Base-by-base conservation (phyloP, 306 rosid species). In the Sindora glabra region DNA sequence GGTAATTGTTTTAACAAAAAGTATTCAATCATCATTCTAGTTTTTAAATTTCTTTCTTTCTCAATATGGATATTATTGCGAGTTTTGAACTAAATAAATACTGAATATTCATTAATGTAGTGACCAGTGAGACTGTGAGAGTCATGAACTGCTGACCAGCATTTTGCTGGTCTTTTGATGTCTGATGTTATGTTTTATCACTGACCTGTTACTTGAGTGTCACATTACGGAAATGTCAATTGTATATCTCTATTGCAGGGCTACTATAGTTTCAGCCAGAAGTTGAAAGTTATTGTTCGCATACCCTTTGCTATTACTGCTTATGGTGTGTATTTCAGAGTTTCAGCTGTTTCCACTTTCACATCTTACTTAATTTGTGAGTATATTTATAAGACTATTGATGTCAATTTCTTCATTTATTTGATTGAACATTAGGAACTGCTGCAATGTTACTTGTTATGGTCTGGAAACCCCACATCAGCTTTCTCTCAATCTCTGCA, bases 201-300 rank as follows among this genome's bases (percentile, higher is more conserved):
- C 17, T 48, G 10, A 51, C 19, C 22, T 48, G 2, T 41, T 50
- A 17, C 40, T 63, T 61, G 8, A 16, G 33, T 40, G 41, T 26
- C n/a, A 53, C n/a, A n/a, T n/a, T n/a, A n/a, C n/a, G n/a, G n/a
- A 46, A 59, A 32, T 22, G 30, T 18, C 55, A 44, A 16, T 15
- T 45, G 24, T 6, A 22, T 40, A 13, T 17, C 23, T 54, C n/a
- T 42, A 74, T 67, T 56, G 77, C 67, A 94, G 99, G 97, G 99
- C 42, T 94, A 94, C 67, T 94, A 94, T 70, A 94, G 99, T 78
- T 94, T 94, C 84, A 94, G 99, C 81, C 99, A 89, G 95, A 94
- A 86, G 84, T 84, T 94, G 82, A 94, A 94, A 81, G 89, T 78
- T 80, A 72, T 94, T 65, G 94, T 89, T 72, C 90, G 97, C 50